These are phyloP conservation scores for Stereocaulon alpinum DNA, from an alignment of 495 filamentous ascomycete species.

Conservation along the genomic window DNA sequence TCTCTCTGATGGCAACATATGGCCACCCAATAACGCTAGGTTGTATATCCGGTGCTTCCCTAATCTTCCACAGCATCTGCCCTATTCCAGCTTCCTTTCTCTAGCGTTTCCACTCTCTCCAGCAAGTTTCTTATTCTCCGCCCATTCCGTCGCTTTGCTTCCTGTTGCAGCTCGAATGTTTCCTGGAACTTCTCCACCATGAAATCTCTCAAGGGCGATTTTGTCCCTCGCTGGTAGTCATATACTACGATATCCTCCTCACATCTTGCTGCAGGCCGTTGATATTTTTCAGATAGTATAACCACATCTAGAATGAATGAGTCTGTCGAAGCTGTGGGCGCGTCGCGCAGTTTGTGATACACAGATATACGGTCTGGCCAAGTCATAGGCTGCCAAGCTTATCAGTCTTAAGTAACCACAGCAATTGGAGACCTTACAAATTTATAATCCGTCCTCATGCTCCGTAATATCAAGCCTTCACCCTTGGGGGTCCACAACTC, in stretches of 20 bases:
- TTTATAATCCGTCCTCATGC: conserved; percentile 80
- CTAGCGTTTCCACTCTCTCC: conserved; percentile 46
- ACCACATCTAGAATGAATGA: conserved; percentile 49
- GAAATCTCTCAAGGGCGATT: conserved; percentile 50
- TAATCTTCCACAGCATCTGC: conserved; percentile 60
- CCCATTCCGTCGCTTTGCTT: conserved; percentile 38
- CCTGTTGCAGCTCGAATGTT: conserved; percentile 58
- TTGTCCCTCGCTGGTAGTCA: conserved; percentile 55
- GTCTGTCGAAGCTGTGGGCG: conserved; percentile 38
- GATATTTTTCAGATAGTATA: conserved; percentile 70
- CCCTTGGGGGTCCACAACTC: conserved; percentile 56
- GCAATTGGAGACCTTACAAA: conserved; percentile 49
- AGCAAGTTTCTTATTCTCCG: conserved; percentile 46
- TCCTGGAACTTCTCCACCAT: conserved; percentile 54
- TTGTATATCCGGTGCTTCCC: conserved; percentile 28
- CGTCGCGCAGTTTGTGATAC: conserved; percentile 66
- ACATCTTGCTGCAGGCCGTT: conserved; percentile 66
- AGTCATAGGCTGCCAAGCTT: conserved; percentile 59
- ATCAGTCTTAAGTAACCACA: not conserved
- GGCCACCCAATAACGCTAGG: not conserved
- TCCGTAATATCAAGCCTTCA: conserved; percentile 67
- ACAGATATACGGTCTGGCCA: conserved; percentile 81
- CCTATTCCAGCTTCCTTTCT: conserved; percentile 66
- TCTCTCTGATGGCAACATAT: no score
- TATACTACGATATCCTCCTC: conserved; percentile 79